These are phyloP conservation scores for Euphorbia pulcherrima DNA, from an alignment of 345 rosid species.

Conservation along the genomic window DNA sequence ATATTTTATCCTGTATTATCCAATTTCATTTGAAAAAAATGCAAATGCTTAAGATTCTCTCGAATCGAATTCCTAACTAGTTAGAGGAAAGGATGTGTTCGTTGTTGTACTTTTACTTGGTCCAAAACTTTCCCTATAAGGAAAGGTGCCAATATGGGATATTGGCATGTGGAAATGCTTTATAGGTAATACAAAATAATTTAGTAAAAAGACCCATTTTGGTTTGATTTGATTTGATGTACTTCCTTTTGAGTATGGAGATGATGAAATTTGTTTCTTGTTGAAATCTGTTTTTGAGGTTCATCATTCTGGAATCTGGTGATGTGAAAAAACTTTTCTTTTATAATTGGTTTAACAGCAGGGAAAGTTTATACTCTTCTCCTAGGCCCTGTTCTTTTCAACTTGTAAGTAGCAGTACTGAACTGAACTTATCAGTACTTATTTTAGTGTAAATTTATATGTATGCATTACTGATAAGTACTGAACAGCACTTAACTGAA, in stretches of 20 bases:
- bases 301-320: neutral
- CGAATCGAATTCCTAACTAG: constrained; percentile 2
- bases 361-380: no score
- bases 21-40: constrained; percentile 1
- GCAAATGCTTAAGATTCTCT: neutral
- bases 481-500: no score
- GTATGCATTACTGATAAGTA: no score
- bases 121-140: neutral
- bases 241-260: neutral
- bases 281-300: neutral
- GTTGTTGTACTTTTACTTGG: constrained; percentile 4
- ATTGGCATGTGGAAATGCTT: constrained; percentile 2
- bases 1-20: neutral
- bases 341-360: no score
- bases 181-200: neutral
- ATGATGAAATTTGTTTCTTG: neutral
- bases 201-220: neutral
- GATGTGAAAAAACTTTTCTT: neutral
- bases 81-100: neutral
- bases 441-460: no score
- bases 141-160: neutral
- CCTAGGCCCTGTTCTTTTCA: no score
- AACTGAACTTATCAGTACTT: no score
- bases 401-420: no score
- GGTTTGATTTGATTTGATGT: neutral